Base-by-base conservation (phyloP, 2,329 filamentous ascomycete genomes). In the Alternaria consortialis region DNA sequence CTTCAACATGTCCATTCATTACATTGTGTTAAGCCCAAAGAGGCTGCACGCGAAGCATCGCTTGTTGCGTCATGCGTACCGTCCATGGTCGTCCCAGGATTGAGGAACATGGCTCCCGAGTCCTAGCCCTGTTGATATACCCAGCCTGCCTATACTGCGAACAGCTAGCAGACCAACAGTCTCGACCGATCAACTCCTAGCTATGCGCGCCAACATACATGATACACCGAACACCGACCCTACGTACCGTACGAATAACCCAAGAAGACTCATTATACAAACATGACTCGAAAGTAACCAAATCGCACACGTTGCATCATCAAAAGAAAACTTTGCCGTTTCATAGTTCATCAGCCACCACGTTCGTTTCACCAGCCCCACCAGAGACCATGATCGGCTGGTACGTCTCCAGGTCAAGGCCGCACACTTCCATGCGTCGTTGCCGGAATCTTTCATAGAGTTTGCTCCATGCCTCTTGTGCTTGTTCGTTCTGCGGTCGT, bases 351-450 rank as follows among this genome's bases (percentile, higher is more conserved):
- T 48, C 55, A 12, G 27, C 51, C 29, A 55, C 52, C 51, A 7
- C 39, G 7, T 53, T 23, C 27, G 48, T 58, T 47, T 54, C 57
- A 56, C 39, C 48, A 27, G 50, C 56, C 17, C 54, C 58, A 20
- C 60, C 69, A 40, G 63, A 60, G 48, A 68, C 54, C 58, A 67
- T 57, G 50, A 68, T 57, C 7, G 74, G 68, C 63, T 62, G 53
- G 75, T 80, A 83, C 23, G 68, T 71, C 72, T 85, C 83, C 65
- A 86, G 71, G 65, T 85, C 84, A 61, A 86, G 72, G 51, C 83
- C 84, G 70, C 84, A 86, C 51, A 85, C 80, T 58, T 85, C 83
- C 80, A 83, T 83, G 56, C 84, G 77, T 66, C 77, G 78, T 64
- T 83, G 80, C 47, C 82, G 80, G 69, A 84, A 86, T 34, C 75